phyloP scores from a whole-genome alignment of 805 yeast genomes.

The Barnettozyma siamensis region DNA sequence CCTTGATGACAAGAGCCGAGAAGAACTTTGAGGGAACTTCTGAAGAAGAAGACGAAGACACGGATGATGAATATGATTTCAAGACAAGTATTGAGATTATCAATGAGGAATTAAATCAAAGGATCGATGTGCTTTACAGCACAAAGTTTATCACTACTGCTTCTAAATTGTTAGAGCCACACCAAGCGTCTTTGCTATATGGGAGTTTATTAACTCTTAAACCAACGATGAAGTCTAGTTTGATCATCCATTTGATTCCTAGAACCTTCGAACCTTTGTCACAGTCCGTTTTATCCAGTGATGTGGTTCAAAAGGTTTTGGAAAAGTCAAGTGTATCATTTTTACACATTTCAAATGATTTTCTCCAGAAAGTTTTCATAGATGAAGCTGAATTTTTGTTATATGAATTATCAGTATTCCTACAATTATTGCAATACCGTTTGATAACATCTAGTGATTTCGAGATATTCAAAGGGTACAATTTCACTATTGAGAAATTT shows the following conservation, averaged over 20 bases:
- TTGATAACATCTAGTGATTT: conserved; percentile 60
- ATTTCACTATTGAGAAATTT: conserved; percentile 33
- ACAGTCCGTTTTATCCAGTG: conserved; percentile 20
- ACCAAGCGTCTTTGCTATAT: conserved; percentile 22
- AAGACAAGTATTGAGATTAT: conserved; percentile 9
- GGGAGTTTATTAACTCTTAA: conserved; percentile 31
- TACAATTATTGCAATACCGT: conserved; percentile 64
- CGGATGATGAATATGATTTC: not conserved
- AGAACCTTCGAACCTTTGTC: conserved; percentile 31
- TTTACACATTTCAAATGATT: conserved; percentile 4
- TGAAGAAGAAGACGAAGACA: conserved; percentile 3
- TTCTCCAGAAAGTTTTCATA: conserved; percentile 3
- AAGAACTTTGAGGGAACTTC: not conserved
- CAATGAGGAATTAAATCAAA: conserved; percentile 8
- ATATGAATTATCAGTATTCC: conserved; percentile 39
- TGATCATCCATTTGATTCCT: conserved; percentile 39
- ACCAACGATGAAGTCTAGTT: conserved; percentile 32
- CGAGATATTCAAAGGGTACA: conserved; percentile 43
- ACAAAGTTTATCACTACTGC: conserved; percentile 26
- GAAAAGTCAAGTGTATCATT: conserved; percentile 7
- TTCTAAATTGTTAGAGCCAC: conserved; percentile 14
- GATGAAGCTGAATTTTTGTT: conserved; percentile 18
- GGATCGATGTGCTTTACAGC: conserved; percentile 13
- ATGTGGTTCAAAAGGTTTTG: conserved; percentile 14
- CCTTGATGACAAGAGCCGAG: conserved; percentile 8